phyloP scores from a whole-genome alignment of 305 asterid species.

The Fraxinus dipetala region DNA sequence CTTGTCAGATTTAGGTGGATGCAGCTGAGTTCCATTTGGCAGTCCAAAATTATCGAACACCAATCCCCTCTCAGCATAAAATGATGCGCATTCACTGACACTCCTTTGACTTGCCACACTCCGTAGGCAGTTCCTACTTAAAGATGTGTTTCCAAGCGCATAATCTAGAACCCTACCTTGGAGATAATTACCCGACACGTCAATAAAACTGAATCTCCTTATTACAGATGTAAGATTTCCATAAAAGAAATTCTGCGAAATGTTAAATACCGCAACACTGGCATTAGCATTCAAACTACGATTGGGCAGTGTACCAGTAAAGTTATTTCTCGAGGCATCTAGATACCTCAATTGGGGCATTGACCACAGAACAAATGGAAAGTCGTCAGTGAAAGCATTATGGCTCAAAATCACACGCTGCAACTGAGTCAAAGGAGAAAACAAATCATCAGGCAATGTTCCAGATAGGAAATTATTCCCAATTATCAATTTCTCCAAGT shows the following conservation, averaged over 20 bases:
- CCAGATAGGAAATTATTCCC: slow-evolving; percentile 33
- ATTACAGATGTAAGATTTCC: slow-evolving; percentile 57
- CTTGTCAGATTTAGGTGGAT: slow-evolving; percentile 36
- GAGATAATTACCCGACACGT: slow-evolving; percentile 68
- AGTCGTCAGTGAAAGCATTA: slow-evolving; percentile 32
- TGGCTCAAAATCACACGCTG: slow-evolving; percentile 46
- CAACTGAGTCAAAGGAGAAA: slow-evolving; percentile 39
- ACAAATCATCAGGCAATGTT: slow-evolving; percentile 25
- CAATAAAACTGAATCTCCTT: slow-evolving; percentile 47
- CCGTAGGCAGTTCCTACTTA: slow-evolving; percentile 61
- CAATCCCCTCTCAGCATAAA: slow-evolving; percentile 64
- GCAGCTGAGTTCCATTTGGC: slow-evolving; percentile 40
- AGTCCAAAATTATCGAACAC: slow-evolving; percentile 70
- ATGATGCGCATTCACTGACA: slow-evolving; percentile 52
- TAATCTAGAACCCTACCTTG: slow-evolving; percentile 61
- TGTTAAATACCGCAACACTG: slow-evolving; percentile 42
- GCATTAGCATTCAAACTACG: slow-evolving; percentile 32
- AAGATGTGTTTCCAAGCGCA: slow-evolving; percentile 43
- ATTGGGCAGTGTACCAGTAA: slow-evolving; percentile 53
- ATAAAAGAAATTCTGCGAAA: slow-evolving; percentile 62
- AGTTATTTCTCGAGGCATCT: slow-evolving; percentile 47
- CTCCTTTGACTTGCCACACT: slow-evolving; percentile 54
- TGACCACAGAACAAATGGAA: slow-evolving; percentile 40
- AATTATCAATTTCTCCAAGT: slow-evolving; percentile 33
- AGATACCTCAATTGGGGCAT: slow-evolving; percentile 36